Evolutionary conservation across 1,284 basidiomycete genomes (phyloP), one percentile per base, ranked within the genome.

Genomic region (Pisolithus thermaeus): DNA sequence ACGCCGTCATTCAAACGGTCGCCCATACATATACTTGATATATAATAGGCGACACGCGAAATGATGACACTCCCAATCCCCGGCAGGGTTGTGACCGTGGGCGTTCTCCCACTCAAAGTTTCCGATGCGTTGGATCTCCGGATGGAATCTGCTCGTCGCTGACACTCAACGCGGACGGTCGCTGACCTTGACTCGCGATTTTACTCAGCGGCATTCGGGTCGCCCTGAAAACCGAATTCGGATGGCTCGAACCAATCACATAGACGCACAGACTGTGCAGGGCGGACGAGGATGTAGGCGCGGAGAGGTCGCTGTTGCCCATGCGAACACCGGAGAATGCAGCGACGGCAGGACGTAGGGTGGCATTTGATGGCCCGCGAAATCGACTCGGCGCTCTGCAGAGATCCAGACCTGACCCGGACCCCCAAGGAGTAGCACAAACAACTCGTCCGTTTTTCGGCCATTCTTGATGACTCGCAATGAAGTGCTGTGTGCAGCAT

Each of bases 261-360:
- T 8, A 25, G 41, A 23, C 16, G 22, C 41, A n/a, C 23, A 42
- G 4, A 30, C 14, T 20, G 18, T 20, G 3, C n/a, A n/a, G 16
- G 18, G 18, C 18, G 18, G 18, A 20, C 18, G 18, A 20, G 18
- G 18, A 20, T 20, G 47, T 38, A 11, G 28, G 52, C 63, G 63
- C 62, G 62, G 62, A 65, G 56, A 48, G 22, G 44, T 46, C 65
- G 65, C 62, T 20, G 18, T 20, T 20, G 18, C 8, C 8, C 8
- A 30, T 35, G 32, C 12, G 32, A 35, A 39, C 18, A 22, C 37
- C 37, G 7, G 37, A 22, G 38, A 39, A 18, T 18, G 38, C 38
- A 39, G 18, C n/a, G 18, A 20, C 32, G 32, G 32, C 12, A 12
- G 38, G 38, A 22, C 7, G 18, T 18, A 39, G 18, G 18, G n/a